Percentiles rank a stretch among this genome's conserved stretches.
Conservation (phyloP, 179 eudicot genomes). For the Drosera spatulata region DNA sequence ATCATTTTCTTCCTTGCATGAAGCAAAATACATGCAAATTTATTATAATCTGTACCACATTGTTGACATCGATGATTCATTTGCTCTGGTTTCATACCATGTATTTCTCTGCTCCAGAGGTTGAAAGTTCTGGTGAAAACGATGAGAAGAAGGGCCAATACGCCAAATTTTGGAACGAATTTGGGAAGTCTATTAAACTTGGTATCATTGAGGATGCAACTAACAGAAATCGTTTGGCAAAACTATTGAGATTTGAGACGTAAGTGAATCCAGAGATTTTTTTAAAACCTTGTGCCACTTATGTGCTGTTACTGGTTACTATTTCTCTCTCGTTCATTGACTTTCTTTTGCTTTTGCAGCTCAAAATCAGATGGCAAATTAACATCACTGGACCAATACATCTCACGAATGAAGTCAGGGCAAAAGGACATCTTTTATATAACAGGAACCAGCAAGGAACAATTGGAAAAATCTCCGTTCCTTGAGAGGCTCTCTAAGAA, state of each 20-base stretch:
- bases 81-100: neutral
- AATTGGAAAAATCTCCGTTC: constrained; percentile 96
- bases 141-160: constrained; percentile 94
- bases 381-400: constrained; percentile 87
- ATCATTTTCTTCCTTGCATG: neutral
- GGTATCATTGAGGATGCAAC: constrained; percentile 96
- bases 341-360: constrained; percentile 19
- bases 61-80: neutral
- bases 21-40: neutral
- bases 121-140: constrained; percentile 43
- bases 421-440: constrained; percentile 96
- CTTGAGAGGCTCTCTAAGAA: constrained; percentile 92
- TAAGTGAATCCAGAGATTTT: constrained; percentile 13
- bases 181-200: constrained; percentile 95
- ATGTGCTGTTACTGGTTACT: neutral
- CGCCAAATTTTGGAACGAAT: constrained; percentile 92
- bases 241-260: constrained; percentile 92
- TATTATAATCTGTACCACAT: no score
- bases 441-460: constrained; percentile 91
- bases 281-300: neutral
- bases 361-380: constrained; percentile 74
- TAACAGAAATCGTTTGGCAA: constrained; percentile 91
- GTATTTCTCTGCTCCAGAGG: constrained; percentile 29
- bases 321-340: no score
- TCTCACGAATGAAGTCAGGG: constrained; percentile 87